Conservation (phyloP, 441 rosid genomes). For the Populus hybrid region DNA sequence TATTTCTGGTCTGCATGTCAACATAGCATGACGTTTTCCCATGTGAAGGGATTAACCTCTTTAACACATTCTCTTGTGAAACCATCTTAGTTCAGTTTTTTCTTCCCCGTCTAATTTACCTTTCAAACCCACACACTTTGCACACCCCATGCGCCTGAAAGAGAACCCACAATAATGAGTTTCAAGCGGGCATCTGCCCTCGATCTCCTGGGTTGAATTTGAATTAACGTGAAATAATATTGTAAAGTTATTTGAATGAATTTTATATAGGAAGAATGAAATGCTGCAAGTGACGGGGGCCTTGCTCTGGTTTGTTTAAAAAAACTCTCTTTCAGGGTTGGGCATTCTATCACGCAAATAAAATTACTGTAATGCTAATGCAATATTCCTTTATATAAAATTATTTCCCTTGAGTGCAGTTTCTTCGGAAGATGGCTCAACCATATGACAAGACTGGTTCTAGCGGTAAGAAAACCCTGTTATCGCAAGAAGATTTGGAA, state of each 20-base stretch:
- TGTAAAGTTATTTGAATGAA: background rate
- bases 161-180: background rate
- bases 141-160: too few relatives aligned
- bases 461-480: slow-evolving; percentile 62
- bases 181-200: background rate
- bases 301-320: background rate
- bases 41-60: too few relatives aligned
- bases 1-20: too few relatives aligned
- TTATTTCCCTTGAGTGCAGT: slow-evolving; percentile 38
- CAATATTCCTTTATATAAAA: too few relatives aligned
- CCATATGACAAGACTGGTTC: slow-evolving; percentile 76
- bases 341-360: background rate
- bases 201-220: background rate
- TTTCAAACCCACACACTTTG: too few relatives aligned
- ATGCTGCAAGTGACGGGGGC: background rate
- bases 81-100: too few relatives aligned
- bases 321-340: background rate
- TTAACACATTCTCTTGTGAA: too few relatives aligned
- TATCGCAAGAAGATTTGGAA: slow-evolving; percentile 85
- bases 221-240: background rate
- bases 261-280: background rate
- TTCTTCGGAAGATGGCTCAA: slow-evolving; percentile 94
- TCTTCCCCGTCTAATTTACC: too few relatives aligned
- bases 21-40: too few relatives aligned
- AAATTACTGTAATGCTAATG: background rate